Percentiles rank a stretch among this genome's conserved stretches.
Conservation (phyloP, 208 protist species). For the Zelonia costaricensis region DNA sequence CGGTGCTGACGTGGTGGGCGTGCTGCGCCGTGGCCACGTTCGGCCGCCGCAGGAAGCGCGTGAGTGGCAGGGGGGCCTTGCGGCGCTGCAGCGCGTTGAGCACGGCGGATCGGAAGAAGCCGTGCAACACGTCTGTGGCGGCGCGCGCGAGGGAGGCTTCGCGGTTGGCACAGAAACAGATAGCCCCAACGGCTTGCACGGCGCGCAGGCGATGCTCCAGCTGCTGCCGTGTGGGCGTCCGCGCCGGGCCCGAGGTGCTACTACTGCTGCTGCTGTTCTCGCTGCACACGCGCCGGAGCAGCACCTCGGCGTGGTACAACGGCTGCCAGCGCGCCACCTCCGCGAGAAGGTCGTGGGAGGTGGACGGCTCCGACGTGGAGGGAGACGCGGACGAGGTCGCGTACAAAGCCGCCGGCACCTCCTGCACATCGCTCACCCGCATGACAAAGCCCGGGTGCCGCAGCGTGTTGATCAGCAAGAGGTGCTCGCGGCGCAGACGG, state of each 20-base stretch:
- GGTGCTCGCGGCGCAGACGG: conserved; percentile 54
- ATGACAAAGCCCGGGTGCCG: conserved; percentile 86
- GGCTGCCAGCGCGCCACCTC: conserved; percentile 73
- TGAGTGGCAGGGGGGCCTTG: conserved; percentile 53
- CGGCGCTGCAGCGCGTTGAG: conserved; percentile 77
- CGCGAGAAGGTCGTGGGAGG: conserved; percentile 39
- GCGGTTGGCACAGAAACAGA: conserved; percentile 82
- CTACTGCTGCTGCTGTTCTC: neutral
- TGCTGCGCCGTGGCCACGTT: conserved; percentile 66
- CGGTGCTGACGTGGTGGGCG: conserved; percentile 60
- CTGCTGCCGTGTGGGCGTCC: conserved; percentile 30
- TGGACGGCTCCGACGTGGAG: neutral
- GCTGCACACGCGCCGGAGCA: conserved; percentile 73
- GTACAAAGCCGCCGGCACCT: conserved; percentile 27
- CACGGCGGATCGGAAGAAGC: conserved; percentile 77
- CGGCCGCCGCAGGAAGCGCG: conserved; percentile 64
- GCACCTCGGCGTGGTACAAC: conserved; percentile 63
- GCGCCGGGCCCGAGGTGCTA: too few relatives aligned
- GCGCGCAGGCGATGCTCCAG: conserved; percentile 67
- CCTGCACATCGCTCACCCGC: conserved; percentile 66
- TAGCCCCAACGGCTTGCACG: conserved; percentile 64
- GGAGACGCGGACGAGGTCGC: neutral
- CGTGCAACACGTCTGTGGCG: conserved; percentile 83
- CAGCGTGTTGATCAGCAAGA: conserved; percentile 88
- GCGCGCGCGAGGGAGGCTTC: conserved; percentile 70